Evolutionary conservation across 306 rosid genomes (phyloP).

Genomic region (Comarum palustre): DNA sequence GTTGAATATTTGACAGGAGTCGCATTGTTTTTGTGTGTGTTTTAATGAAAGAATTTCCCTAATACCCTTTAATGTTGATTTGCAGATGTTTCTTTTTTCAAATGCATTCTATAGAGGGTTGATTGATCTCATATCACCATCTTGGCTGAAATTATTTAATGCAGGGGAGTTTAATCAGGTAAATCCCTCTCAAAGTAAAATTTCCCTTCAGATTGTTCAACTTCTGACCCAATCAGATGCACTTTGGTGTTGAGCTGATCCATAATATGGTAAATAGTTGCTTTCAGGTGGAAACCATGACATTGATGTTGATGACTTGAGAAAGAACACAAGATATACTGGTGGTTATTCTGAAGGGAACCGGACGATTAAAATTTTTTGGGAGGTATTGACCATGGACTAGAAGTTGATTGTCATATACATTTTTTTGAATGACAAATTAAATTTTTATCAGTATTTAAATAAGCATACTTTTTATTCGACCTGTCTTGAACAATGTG

Average conservation of each 20-base stretch:
- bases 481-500: neutral
- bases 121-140: constrained; percentile 85
- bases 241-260: constrained; percentile 33
- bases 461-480: neutral
- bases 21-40: neutral
- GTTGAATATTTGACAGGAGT: constrained; percentile 1
- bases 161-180: constrained; percentile 98
- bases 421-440: neutral
- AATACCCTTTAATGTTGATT: constrained; percentile 32
- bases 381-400: constrained; percentile 69
- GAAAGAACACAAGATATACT: constrained; percentile 77
- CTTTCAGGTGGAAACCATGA: constrained; percentile 98
- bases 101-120: constrained; percentile 88
- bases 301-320: constrained; percentile 82
- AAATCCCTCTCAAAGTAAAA: constrained; percentile 11
- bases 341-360: constrained; percentile 89
- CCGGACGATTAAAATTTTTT: constrained; percentile 75
- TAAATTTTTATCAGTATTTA: neutral
- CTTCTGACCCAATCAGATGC: constrained; percentile 11
- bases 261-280: constrained; percentile 50
- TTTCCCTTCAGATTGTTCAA: neutral
- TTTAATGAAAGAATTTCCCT: constrained; percentile 11
- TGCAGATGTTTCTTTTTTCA: constrained; percentile 85
- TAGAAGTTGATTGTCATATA: neutral
- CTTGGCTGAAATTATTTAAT: constrained; percentile 94